Evolutionary conservation across 2,329 filamentous ascomycete species (phyloP).

Genomic region (Laburnicola sp.): DNA sequence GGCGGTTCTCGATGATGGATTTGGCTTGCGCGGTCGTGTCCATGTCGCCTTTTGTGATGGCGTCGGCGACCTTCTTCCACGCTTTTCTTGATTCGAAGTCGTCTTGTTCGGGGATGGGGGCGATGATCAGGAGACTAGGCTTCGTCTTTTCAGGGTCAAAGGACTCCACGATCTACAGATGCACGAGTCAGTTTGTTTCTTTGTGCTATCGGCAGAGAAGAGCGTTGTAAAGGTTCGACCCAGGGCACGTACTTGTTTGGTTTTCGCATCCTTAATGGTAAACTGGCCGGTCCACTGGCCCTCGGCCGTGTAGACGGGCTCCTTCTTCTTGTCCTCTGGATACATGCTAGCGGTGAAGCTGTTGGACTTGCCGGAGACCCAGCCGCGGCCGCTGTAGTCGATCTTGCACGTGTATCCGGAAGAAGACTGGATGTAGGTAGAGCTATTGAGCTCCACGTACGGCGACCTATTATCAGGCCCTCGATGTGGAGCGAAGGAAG

Average conservation of each 20-base stretch:
- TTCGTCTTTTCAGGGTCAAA: constrained; percentile 53
- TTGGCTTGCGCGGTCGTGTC: constrained; percentile 78
- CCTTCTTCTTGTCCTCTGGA: constrained; percentile 69
- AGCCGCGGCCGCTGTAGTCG: constrained; percentile 91
- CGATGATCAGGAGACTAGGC: constrained; percentile 69
- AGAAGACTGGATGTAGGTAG: constrained; percentile 82
- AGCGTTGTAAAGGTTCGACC: not conserved
- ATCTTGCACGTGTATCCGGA: constrained; percentile 86
- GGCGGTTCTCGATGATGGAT: constrained; percentile 84
- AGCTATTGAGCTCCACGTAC: constrained; percentile 87
- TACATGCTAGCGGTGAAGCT: constrained; percentile 77
- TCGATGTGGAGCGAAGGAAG: constrained; percentile 92
- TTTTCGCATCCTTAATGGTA: constrained; percentile 69
- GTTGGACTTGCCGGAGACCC: constrained; percentile 96
- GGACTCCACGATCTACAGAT: constrained; percentile 42
- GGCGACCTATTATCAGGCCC: constrained; percentile 84
- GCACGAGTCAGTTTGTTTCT: not conserved
- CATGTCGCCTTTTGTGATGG: constrained; percentile 81
- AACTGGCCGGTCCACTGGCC: constrained; percentile 91
- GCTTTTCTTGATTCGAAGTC: constrained; percentile 84
- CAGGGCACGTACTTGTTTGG: constrained; percentile 31
- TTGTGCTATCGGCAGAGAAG: too few relatives aligned
- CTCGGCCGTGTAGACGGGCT: constrained; percentile 75
- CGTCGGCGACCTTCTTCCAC: constrained; percentile 82
- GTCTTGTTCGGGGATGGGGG: constrained; percentile 77